Conservation (phyloP, 257 asterid species). For the Ilex aquifolium region DNA sequence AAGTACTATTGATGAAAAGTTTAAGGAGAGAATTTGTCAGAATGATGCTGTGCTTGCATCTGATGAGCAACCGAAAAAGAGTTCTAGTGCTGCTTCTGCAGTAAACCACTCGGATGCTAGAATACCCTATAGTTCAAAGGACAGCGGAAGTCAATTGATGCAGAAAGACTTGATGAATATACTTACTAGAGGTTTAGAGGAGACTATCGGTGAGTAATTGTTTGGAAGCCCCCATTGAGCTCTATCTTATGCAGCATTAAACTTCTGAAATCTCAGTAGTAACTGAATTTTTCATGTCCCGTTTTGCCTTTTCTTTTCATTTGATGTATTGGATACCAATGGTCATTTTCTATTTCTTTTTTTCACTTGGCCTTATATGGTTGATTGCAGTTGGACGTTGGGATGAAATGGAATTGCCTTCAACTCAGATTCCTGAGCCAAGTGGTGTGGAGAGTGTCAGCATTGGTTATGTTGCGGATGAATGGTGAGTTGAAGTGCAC, state of each 20-base stretch:
- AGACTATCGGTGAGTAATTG: constrained; percentile 47
- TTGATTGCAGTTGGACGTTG: constrained; percentile 67
- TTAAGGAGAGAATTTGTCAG: constrained; percentile 26
- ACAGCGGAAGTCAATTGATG: constrained; percentile 15
- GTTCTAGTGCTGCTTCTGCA: constrained; percentile 4
- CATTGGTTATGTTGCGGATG: constrained; percentile 83
- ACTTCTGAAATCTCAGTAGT: too few species aligned
- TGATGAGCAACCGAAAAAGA: constrained; percentile 21
- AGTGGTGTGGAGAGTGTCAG: constrained; percentile 19
- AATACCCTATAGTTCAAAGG: constrained; percentile 20
- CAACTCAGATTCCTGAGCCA: constrained; percentile 24
- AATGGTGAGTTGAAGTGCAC: constrained; percentile 54
- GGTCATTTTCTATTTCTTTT: background rate
- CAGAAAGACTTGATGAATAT: constrained; percentile 37
- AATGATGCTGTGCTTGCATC: constrained; percentile 24
- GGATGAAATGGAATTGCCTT: constrained; percentile 47
- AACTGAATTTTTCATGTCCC: background rate
- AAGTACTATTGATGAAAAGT: constrained; percentile 25
- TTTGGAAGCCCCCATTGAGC: background rate
- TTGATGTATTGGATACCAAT: background rate
- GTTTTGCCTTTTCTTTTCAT: background rate
- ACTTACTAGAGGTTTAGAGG: constrained; percentile 65
- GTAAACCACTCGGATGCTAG: constrained; percentile 17
- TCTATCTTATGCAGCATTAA: too few species aligned
- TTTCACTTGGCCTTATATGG: constrained; percentile 14